These are phyloP conservation scores for Ophiostoma tasmaniense DNA, from an alignment of 2,329 filamentous ascomycete genomes.

Conservation along the genomic window DNA sequence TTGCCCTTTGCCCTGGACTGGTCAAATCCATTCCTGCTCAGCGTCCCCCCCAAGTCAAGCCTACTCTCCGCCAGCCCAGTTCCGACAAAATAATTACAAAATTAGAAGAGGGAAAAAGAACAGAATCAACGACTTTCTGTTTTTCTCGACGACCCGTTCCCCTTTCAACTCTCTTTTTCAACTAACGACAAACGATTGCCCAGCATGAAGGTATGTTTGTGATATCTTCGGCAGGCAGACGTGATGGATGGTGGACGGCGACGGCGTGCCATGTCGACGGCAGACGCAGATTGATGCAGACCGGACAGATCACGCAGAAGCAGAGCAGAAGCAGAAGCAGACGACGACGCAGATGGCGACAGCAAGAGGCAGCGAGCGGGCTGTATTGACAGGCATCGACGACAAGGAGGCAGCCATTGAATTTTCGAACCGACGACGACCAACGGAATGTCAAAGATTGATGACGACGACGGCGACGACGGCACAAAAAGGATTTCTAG, in stretches of 20 bases:
- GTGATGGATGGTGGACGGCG: neutral
- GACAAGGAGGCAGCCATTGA: neutral
- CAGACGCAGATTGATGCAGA: neutral
- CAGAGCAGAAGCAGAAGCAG: too few species aligned
- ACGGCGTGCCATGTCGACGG: neutral
- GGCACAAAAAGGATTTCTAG: neutral
- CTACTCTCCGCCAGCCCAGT: neutral
- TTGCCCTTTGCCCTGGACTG: neutral
- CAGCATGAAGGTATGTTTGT: slow-evolving; percentile 22
- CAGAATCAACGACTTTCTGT: slow-evolving; percentile 15
- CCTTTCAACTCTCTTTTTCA: slow-evolving; percentile 14
- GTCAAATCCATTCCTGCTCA: neutral
- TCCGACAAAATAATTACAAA: slow-evolving; percentile 8
- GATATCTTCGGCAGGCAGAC: slow-evolving; percentile 3
- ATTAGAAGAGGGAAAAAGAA: slow-evolving; percentile 6
- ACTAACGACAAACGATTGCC: slow-evolving; percentile 11
- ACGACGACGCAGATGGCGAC: neutral
- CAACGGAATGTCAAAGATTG: slow-evolving; percentile 3
- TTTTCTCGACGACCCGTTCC: slow-evolving; percentile 13
- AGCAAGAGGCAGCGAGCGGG: neutral
- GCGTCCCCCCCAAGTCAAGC: neutral
- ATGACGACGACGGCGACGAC: slow-evolving; percentile 2
- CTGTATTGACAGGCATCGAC: neutral
- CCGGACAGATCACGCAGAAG: neutral
- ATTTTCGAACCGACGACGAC: neutral